These are phyloP conservation scores for Lycium ferocissimum DNA, from an alignment of 257 asterid species.

Conservation along the genomic window DNA sequence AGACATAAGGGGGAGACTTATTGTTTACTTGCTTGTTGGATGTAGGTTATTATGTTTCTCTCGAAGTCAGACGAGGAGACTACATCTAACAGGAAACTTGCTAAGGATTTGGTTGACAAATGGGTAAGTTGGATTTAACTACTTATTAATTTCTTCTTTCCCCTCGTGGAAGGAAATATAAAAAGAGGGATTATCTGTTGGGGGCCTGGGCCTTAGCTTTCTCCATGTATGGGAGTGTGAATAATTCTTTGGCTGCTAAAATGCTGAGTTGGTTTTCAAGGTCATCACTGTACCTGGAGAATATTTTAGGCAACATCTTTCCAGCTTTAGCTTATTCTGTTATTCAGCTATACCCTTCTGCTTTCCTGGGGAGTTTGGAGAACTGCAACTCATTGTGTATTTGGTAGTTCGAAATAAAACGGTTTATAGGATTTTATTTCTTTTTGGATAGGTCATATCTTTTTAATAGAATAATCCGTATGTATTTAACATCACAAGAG, in stretches of 20 bases:
- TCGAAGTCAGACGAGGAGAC: constrained; percentile 97
- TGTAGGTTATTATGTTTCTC: constrained; percentile 93
- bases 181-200: constrained; percentile 9
- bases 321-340: constrained; percentile 14
- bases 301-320: constrained; percentile 19
- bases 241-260: constrained; percentile 3
- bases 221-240: not conserved
- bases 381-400: not conserved
- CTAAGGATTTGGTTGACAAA: constrained; percentile 96
- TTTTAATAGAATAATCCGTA: constrained; percentile 13
- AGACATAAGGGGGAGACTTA: not conserved
- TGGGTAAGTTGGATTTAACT: constrained; percentile 64
- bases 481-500: not conserved
- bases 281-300: not conserved
- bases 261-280: constrained; percentile 23
- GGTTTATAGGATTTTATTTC: constrained; percentile 5
- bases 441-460: constrained; percentile 12
- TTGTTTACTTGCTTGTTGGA: constrained; percentile 9
- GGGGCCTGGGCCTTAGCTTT: not conserved
- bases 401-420: not conserved
- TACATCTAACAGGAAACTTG: constrained; percentile 82
- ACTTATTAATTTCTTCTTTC: not conserved
- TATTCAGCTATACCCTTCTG: constrained; percentile 1
- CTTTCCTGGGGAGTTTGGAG: not conserved
- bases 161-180: not conserved